phyloP scores from a whole-genome alignment of 2,329 filamentous ascomycete genomes.

The Tolypocladium tundrense region DNA sequence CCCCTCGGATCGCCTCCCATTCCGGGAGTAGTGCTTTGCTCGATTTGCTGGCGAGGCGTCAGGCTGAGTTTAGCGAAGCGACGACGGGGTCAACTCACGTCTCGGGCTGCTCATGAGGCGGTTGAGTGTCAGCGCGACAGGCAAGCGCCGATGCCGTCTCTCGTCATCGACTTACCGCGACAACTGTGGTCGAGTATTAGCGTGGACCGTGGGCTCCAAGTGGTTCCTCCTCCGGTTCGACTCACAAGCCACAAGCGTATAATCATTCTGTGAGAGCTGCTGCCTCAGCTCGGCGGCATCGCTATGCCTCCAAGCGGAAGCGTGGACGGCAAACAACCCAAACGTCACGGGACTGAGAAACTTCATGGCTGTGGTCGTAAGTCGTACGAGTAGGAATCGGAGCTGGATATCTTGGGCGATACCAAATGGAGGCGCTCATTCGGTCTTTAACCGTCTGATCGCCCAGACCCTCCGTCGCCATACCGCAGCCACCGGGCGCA shows the following conservation, averaged over 20 bases:
- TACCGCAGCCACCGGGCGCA: background rate
- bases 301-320: conserved; percentile 4
- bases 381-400: too few relatives aligned
- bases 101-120: conserved; percentile 3
- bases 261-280: conserved; percentile 7
- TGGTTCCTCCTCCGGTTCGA: background rate
- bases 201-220: background rate
- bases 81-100: conserved; percentile 2
- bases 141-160: background rate
- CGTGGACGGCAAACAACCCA: conserved; percentile 2
- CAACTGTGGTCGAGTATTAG: conserved; percentile 2
- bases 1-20: conserved; percentile 7
- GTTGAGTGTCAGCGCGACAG: background rate
- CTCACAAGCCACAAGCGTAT: conserved; percentile 23
- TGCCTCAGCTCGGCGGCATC: conserved; percentile 3
- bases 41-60: conserved; percentile 2
- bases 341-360: background rate
- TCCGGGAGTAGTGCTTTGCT: conserved; percentile 8
- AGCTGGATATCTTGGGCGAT: background rate
- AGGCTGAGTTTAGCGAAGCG: background rate
- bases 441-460: background rate
- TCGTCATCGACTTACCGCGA: conserved; percentile 4
- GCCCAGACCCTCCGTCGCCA: too few relatives aligned
- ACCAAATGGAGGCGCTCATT: background rate
- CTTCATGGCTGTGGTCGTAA: background rate